A percentile compares a stretch with the other conserved stretches of the same genome.
These are phyloP conservation scores for Ascochyta clinopodiicola DNA, from an alignment of 2,329 filamentous ascomycete species.

Conservation along the genomic window DNA sequence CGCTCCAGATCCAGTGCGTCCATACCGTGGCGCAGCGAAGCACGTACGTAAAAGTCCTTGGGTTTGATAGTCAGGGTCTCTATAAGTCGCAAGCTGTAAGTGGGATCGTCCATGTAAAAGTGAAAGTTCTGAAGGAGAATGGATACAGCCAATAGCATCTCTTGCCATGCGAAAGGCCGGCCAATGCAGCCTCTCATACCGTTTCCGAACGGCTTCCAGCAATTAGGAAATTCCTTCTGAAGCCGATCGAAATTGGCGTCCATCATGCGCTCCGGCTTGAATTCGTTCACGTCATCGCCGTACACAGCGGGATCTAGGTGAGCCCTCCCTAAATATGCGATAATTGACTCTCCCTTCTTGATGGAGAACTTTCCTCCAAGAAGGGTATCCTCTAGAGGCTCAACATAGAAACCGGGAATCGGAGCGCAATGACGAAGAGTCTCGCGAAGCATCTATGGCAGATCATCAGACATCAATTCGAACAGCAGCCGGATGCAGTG, in stretches of 20 bases:
- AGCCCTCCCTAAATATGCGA: too few species aligned
- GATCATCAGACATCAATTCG: too few species aligned
- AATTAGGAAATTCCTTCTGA: slow-evolving; percentile 48
- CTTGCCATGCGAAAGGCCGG: slow-evolving; percentile 62
- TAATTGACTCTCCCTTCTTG: too few species aligned
- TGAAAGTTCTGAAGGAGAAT: slow-evolving; percentile 55
- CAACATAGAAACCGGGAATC: too few species aligned
- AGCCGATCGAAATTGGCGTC: slow-evolving; percentile 51
- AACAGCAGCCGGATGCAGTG: too few species aligned
- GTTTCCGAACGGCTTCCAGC: slow-evolving; percentile 63
- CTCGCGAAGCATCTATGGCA: slow-evolving; percentile 63
- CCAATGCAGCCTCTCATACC: slow-evolving; percentile 62
- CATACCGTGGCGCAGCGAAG: slow-evolving; percentile 38
- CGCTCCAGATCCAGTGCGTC: slow-evolving; percentile 43
- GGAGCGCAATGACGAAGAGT: slow-evolving; percentile 55
- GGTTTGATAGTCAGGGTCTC: slow-evolving; percentile 56
- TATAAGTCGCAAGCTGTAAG: slow-evolving; percentile 53
- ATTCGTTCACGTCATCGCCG: slow-evolving; percentile 54
- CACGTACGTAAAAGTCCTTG: slow-evolving; percentile 49
- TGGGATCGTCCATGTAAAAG: slow-evolving; percentile 52
- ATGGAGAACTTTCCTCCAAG: too few species aligned
- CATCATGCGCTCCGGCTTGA: slow-evolving; percentile 57
- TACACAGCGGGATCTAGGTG: slow-evolving; percentile 53
- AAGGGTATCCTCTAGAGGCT: too few species aligned
- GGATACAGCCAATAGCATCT: slow-evolving; percentile 55